Evolutionary conservation across 2,329 filamentous ascomycete genomes (phyloP).

Genomic region (Trichoderma endophyticum): DNA sequence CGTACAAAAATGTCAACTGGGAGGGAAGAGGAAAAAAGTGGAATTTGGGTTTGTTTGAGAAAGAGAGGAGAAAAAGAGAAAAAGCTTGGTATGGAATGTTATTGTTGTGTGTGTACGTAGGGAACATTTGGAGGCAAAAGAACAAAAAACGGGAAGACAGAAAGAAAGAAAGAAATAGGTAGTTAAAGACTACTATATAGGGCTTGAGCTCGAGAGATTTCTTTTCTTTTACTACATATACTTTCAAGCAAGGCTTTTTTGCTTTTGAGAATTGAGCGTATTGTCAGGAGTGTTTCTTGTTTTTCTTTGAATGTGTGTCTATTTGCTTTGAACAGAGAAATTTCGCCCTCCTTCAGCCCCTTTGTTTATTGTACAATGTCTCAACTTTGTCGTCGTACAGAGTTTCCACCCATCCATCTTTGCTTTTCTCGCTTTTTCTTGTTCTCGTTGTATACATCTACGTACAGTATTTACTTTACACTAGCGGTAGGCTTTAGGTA

Average conservation of each 20-base stretch:
- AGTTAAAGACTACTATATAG: not conserved
- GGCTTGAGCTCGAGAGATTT: not conserved
- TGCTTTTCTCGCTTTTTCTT: not conserved
- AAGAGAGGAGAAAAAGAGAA: not conserved
- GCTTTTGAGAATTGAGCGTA: not conserved
- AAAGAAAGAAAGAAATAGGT: not conserved
- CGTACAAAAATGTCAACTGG: not conserved
- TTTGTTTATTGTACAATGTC: constrained; percentile 7
- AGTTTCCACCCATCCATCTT: not conserved
- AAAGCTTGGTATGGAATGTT: not conserved
- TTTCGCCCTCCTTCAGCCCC: not conserved
- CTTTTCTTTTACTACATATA: not conserved
- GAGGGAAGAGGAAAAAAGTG: not conserved
- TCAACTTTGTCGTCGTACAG: not conserved
- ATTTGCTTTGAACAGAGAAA: not conserved
- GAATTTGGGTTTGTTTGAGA: not conserved
- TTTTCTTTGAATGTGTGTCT: not conserved
- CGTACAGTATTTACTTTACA: constrained; percentile 11
- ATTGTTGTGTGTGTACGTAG: not conserved
- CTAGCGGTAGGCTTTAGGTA: not conserved
- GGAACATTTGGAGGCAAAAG: not conserved
- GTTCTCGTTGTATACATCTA: not conserved
- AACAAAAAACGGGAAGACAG: not conserved
- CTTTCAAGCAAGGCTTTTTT: not conserved
- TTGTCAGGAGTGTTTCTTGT: not conserved